Percentiles rank a stretch among this genome's conserved stretches.
phyloP scores from a whole-genome alignment of 169 alveolate genomes.

The Cryptosporidium xiaoi region DNA sequence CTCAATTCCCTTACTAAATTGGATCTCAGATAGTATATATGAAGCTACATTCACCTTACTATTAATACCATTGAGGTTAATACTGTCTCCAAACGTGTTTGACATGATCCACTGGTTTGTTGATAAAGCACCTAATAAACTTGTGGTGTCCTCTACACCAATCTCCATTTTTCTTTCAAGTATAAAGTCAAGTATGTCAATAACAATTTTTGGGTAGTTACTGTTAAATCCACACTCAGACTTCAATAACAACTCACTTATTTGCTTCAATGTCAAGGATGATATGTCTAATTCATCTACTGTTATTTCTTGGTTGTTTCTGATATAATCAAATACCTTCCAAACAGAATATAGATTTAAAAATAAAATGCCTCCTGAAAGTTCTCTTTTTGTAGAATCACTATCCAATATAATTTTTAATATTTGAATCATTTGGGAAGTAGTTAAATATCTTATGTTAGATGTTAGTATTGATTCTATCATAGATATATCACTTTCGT shows the following conservation, averaged over 20 bases:
- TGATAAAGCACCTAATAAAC: conserved; percentile 34
- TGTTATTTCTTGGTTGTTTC: not conserved
- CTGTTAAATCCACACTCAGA: conserved; percentile 47
- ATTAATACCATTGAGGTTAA: conserved; percentile 16
- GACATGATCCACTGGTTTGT: conserved; percentile 53
- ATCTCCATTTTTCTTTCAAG: not conserved
- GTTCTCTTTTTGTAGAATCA: not conserved
- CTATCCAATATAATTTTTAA: not conserved
- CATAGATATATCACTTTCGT: conserved; percentile 19
- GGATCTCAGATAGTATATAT: conserved; percentile 5
- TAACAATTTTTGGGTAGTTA: not conserved
- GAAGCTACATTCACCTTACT: conserved; percentile 18
- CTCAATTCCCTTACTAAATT: conserved; percentile 3
- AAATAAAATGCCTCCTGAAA: not conserved
- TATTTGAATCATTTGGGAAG: not conserved
- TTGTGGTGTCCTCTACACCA: not conserved
- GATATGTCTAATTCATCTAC: not conserved
- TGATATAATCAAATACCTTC: not conserved
- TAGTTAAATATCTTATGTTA: conserved; percentile 12
- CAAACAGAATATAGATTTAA: not conserved
- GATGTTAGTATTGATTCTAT: conserved; percentile 20
- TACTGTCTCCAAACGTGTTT: conserved; percentile 5
- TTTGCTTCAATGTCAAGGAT: not conserved
- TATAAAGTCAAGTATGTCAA: conserved; percentile 27
- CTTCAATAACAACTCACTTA: conserved; percentile 23